Evolutionary conservation across 2,329 filamentous ascomycete species (phyloP).

Genomic region (Trichoderma sp.): DNA sequence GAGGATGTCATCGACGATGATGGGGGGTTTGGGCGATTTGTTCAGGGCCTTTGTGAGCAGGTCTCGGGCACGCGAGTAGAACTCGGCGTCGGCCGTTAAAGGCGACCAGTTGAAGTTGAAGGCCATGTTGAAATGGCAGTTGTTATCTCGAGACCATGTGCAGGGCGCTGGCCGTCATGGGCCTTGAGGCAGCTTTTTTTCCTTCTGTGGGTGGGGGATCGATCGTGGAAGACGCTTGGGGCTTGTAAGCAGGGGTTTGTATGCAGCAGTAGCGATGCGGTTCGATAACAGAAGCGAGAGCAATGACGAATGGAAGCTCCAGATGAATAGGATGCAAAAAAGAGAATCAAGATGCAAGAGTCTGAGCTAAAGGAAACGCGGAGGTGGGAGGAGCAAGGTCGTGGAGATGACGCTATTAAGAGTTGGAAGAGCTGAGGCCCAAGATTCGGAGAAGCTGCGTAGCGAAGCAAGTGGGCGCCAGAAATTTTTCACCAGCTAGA

Average conservation of each 20-base stretch:
- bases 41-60: constrained; percentile 93
- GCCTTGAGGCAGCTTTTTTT: constrained; percentile 12
- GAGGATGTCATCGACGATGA: constrained; percentile 98
- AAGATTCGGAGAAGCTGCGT: not conserved
- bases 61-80: constrained; percentile 87
- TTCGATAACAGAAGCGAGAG: not conserved
- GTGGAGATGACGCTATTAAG: constrained; percentile 19
- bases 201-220: constrained; percentile 6
- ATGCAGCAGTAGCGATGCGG: not conserved
- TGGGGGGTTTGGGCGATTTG: constrained; percentile 95
- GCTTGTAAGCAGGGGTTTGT: constrained; percentile 1
- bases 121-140: constrained; percentile 70
- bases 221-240: constrained; percentile 12
- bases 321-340: not conserved
- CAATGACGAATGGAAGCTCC: not conserved
- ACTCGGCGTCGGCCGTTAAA: constrained; percentile 88
- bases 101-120: constrained; percentile 99
- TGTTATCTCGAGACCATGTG: constrained; percentile 36
- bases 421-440: constrained; percentile 11
- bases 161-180: constrained; percentile 23
- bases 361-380: not conserved
- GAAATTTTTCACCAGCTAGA: constrained; percentile 15
- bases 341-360: not conserved
- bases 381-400: constrained; percentile 6
- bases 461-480: constrained; percentile 7